Base-by-base conservation (phyloP, 169 alveolate species). In the Eimeria mitis region DNA sequence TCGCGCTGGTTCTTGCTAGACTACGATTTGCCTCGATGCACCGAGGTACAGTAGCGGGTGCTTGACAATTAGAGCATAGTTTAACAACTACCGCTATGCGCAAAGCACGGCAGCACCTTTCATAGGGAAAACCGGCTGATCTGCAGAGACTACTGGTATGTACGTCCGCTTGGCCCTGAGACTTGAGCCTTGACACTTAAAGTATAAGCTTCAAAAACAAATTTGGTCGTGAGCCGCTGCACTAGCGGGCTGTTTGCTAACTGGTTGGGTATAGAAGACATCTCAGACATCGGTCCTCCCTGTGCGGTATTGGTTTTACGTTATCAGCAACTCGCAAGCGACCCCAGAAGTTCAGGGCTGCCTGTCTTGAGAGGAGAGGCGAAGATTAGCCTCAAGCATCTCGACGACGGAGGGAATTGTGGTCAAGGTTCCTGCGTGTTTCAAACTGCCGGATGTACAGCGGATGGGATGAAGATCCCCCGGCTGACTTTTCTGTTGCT, bases 391-490 rank as follows among this genome's bases (percentile, higher is more conserved):
- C 65, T 78, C 28, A 19, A 78, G 44, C 70, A 78, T 47, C 65
- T 78, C 68, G 16, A 78, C 47, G 44, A 78, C 88, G 34, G 88
- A 47, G 31, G 88, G 14, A 28, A 78, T 44, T n/a, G 70, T 78
- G 44, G 42, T n/a, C 0, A 28, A 34, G 2, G 61, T 49, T 78
- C 7, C 31, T 49, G 70, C 42, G 3, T 47, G 88, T 13, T 78
- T 49, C 88, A 49, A 78, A 49, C 28, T 44, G 68, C 47, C 14
- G 68, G 52, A 47, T 25, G 65, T 37, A 11, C 44, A 11, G 16
- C n/a, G 13, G 16, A 44, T 49, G 88, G 44, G 63, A 9, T 49
- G 8, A 37, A 9, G n/a, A 6, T n/a, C 68, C 6, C 16, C 44
- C 31, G 42, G 4, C 88, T 78, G 68, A 28, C 11, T 1, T 47